phyloP scores from a whole-genome alignment of 139 green algal genomes.

The Pseudopediastrum boryanum region DNA sequence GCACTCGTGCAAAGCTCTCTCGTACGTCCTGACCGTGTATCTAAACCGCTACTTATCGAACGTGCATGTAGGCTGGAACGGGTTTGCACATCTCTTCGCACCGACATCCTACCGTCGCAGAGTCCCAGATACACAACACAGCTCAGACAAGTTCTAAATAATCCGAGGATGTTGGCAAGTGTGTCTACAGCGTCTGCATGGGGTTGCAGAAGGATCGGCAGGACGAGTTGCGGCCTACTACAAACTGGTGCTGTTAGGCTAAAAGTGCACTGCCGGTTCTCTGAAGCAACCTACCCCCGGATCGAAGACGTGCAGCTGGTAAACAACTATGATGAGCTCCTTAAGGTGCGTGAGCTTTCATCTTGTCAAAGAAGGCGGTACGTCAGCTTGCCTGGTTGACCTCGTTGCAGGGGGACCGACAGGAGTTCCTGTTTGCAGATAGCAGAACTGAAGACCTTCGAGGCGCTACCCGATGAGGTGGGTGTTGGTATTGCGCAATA shows the following conservation, averaged over 20 bases:
- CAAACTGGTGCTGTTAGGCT: background rate
- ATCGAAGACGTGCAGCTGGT: background rate
- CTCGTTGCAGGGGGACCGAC: background rate
- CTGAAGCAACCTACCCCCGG: background rate
- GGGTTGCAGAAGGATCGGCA: no score
- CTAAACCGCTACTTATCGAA: no score
- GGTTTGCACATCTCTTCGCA: no score
- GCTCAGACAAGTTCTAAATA: background rate
- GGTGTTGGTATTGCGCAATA: background rate
- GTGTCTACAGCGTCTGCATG: background rate
- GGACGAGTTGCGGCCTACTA: background rate
- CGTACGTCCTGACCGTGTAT: no score
- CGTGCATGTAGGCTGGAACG: no score
- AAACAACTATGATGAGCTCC: background rate
- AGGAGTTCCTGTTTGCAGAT: background rate
- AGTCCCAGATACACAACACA: no score
- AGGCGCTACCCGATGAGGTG: background rate
- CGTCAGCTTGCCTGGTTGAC: background rate
- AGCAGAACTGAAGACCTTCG: slow-evolving; percentile 5
- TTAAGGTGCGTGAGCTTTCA: background rate
- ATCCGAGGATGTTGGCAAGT: background rate
- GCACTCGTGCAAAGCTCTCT: no score
- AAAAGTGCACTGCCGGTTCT: background rate
- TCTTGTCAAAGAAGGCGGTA: background rate
- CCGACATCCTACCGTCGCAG: no score